Conservation (phyloP, 1,284 basidiomycete species). For the Tylopilus sp. region DNA sequence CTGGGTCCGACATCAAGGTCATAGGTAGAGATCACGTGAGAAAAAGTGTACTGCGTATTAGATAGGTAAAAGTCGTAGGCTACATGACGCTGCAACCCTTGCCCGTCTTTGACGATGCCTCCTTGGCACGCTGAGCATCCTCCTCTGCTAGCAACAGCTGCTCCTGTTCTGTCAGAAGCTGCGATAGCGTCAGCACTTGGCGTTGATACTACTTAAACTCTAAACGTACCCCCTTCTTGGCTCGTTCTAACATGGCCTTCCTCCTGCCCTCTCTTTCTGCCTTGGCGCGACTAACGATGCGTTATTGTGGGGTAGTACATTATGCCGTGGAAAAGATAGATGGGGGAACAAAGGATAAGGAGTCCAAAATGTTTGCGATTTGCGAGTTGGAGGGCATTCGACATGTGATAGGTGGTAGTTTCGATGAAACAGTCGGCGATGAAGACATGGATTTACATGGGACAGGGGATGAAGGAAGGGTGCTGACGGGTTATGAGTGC, state of each 20-base stretch:
- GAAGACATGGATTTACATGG: constrained; percentile 11
- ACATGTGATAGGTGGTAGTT: constrained; percentile 11
- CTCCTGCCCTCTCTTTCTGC: constrained; percentile 64
- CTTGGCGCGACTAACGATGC: constrained; percentile 54
- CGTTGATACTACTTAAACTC: not conserved
- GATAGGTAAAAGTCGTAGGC: constrained; percentile 3
- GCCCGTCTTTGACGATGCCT: constrained; percentile 31
- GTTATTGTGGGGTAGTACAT: constrained; percentile 31
- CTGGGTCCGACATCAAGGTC: constrained; percentile 39
- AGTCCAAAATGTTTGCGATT: constrained; percentile 34
- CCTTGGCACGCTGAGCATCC: constrained; percentile 38
- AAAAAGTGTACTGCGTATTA: too few relatives aligned
- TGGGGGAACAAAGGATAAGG: constrained; percentile 56
- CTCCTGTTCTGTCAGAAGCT: constrained; percentile 57
- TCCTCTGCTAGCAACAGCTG: constrained; percentile 55
- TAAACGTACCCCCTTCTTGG: constrained; percentile 53
- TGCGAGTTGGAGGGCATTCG: constrained; percentile 26
- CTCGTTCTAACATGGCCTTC: constrained; percentile 64
- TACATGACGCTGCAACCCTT: constrained; percentile 64
- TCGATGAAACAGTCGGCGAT: constrained; percentile 3
- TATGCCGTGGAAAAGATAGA: constrained; percentile 60
- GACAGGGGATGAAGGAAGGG: constrained; percentile 32
- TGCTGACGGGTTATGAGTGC: constrained; percentile 64
- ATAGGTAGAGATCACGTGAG: constrained; percentile 8
- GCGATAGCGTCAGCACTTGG: constrained; percentile 6